Evolutionary conservation across 768 basidiomycete genomes (phyloP), one percentile per base, ranked within the genome.

Genomic region (Baorangia bicolor): DNA sequence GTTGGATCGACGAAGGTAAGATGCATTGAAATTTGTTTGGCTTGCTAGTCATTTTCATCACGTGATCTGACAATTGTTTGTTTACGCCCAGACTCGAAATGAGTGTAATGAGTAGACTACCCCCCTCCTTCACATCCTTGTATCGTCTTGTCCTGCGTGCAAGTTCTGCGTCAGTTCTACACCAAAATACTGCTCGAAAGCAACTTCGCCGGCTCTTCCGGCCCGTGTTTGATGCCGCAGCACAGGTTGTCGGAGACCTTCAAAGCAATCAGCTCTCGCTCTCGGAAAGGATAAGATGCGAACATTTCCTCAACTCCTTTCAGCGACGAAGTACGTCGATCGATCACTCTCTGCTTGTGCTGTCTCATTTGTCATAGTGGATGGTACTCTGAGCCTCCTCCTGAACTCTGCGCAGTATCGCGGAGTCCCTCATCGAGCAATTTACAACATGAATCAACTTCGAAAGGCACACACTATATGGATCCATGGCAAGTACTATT

Each of bases 61-160:
- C 64, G 59, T 67, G 63, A 41, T 35, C 25, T 23, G 12, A 12
- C 28, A 14, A 8, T 13, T 13, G 33, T 35, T 51, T 7, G 21
- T 41, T 46, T 20, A 37, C 25, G n/a, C 30, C 20, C 14, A 9
- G 20, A 12, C 6, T 9, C 13, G 2, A 16, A 1, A 10, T 8
- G 25, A 20, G 4, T 11, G n/a, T 13, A 16, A 64, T 67, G 67
- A 21, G 6, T 27, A 30, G 5, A 8, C 62, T 76, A 16, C 74
- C 75, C 0, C 37, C 70, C 7, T 62, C 67, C 16, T 81, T 88
- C 59, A 82, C 67, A 12, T 84, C 84, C 56, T 64, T 85, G 2
- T 88, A 88, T 59, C 79, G 86, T 16, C 74, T 88, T 6, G 77
- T 83, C 59, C 70, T 87, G 30, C 78, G 86, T 35, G 76, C 82